Conservation (phyloP, 306 rosid species). For the Prunus davidiana region DNA sequence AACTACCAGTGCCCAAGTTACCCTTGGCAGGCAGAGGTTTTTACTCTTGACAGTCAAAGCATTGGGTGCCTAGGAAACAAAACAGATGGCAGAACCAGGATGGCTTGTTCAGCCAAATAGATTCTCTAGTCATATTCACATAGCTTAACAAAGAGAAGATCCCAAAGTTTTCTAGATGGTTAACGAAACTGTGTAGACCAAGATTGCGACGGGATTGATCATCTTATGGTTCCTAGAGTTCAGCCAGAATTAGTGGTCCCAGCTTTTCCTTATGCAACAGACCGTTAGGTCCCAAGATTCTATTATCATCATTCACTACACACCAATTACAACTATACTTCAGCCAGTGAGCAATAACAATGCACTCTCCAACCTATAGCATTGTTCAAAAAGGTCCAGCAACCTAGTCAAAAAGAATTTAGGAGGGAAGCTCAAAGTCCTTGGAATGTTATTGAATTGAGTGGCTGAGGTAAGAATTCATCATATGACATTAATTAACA, state of each 20-base stretch:
- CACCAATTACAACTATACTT: constrained; percentile 1
- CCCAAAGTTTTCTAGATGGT: neutral
- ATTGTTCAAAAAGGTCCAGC: neutral
- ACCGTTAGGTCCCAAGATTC: neutral
- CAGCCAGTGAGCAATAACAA: neutral
- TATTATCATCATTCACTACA: neutral
- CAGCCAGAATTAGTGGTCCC: neutral
- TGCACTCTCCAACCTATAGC: neutral
- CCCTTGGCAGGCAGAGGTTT: neutral
- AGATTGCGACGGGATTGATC: neutral
- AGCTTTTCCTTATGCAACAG: neutral
- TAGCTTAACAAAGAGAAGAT: neutral
- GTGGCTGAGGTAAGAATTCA: neutral
- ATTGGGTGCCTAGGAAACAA: constrained; percentile 7
- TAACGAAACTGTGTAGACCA: neutral
- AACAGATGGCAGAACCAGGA: neutral
- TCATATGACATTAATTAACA: neutral
- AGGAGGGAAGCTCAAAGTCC: neutral
- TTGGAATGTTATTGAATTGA: neutral
- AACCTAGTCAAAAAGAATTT: constrained; percentile 4
- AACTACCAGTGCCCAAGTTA: neutral
- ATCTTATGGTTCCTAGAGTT: neutral
- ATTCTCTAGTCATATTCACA: neutral
- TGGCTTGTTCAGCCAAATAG: neutral
- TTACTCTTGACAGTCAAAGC: neutral